Evolutionary conservation across 1,284 basidiomycete genomes (phyloP).

Genomic region (Ceratobasidium papillatum): DNA sequence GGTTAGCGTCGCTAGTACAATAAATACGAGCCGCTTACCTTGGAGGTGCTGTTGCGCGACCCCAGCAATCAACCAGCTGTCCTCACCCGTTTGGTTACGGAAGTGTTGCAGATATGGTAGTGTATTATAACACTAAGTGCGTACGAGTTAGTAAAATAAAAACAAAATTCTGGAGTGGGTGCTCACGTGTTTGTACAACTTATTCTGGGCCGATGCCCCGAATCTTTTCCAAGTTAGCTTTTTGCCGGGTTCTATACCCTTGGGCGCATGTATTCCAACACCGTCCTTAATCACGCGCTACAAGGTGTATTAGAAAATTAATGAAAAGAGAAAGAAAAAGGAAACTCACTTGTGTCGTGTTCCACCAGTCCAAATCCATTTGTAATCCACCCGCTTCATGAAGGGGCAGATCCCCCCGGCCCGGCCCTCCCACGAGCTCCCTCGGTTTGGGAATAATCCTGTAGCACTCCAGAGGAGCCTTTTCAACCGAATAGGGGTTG

Average conservation of each 20-base stretch:
- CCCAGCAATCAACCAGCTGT: not conserved
- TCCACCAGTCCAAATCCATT: not conserved
- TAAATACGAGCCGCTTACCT: not conserved
- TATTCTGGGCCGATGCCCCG: not conserved
- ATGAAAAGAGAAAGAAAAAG: not conserved
- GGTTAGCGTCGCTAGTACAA: not conserved
- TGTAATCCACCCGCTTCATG: conserved; percentile 1
- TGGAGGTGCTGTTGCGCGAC: conserved; percentile 6
- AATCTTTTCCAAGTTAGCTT: not conserved
- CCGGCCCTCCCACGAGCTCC: not conserved
- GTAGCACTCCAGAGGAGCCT: not conserved
- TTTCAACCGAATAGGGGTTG: not conserved
- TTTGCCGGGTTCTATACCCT: not conserved
- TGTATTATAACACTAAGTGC: not conserved
- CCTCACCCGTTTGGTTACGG: not conserved
- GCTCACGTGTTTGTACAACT: not conserved
- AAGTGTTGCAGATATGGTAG: not conserved
- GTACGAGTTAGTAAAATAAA: not conserved
- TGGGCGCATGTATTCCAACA: not conserved
- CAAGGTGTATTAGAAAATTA: not conserved
- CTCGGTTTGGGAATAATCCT: not conserved
- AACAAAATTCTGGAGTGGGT: not conserved
- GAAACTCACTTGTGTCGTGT: not conserved
- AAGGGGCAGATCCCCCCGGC: not conserved
- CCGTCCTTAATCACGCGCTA: not conserved